These are phyloP conservation scores for Pyrus communis DNA, from an alignment of 306 rosid genomes.

Conservation along the genomic window DNA sequence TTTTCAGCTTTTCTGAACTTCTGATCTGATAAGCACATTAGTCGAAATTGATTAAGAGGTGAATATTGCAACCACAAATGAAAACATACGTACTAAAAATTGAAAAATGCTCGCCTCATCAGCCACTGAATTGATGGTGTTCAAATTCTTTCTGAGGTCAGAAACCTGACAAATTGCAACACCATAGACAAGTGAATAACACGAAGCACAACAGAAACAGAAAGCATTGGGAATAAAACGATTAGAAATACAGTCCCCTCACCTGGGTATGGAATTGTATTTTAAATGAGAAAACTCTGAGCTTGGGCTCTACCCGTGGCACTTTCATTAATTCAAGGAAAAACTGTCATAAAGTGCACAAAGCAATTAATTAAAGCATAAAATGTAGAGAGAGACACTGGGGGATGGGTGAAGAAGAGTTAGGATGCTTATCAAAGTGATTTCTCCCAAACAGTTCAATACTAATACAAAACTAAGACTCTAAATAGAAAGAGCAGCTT, in stretches of 20 bases:
- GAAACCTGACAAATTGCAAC: constrained; percentile 47
- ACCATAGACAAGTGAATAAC: constrained; percentile 16
- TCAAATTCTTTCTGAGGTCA: constrained; percentile 75
- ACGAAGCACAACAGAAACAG: constrained; percentile 7
- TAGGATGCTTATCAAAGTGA: not conserved
- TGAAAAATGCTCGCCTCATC: constrained; percentile 56
- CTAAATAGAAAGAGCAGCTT: not conserved
- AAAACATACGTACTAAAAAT: constrained; percentile 8
- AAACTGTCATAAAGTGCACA: constrained; percentile 45
- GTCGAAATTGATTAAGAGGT: constrained; percentile 18
- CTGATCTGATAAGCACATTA: constrained; percentile 61
- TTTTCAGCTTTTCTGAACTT: constrained; percentile 85
- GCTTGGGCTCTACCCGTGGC: constrained; percentile 83
- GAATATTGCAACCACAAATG: not conserved
- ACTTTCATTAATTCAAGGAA: constrained; percentile 88
- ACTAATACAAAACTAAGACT: not conserved
- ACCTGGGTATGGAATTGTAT: constrained; percentile 82
- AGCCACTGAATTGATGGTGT: constrained; percentile 64
- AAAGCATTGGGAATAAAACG: constrained; percentile 13
- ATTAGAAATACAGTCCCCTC: constrained; percentile 23
- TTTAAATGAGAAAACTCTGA: constrained; percentile 85
- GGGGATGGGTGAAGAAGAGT: not conserved
- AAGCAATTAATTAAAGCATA: constrained; percentile 22
- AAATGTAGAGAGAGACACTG: not conserved
- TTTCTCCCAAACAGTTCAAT: not conserved